Base-by-base conservation (phyloP, 2,329 filamentous ascomycete genomes). In the Hypoxylon sp. region DNA sequence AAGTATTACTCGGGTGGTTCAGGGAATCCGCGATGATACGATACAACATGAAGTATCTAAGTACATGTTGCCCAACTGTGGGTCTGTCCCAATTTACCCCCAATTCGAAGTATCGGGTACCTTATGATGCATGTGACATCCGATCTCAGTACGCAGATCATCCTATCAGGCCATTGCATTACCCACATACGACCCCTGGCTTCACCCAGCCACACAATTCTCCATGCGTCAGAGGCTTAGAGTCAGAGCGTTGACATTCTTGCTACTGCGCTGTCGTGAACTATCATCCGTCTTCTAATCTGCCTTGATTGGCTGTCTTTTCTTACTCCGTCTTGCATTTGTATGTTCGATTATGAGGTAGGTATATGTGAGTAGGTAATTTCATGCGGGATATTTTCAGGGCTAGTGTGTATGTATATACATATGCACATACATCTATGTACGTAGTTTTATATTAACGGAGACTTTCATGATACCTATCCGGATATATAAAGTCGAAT, bases 61-160 rank as follows among this genome's bases (percentile, higher is more conserved):
- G 9, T 57, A 62, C 60, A 11, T 43, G 25, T 21, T 11, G 2
- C 30, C 25, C 2, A 41, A 19, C 28, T 11, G 23, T 21, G 10
- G 48, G 45, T 61, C 32, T 32, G 23, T 38, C 10, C 19, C 32
- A 49, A 13, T 23, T 48, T 21, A 38, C 19, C 5, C 43, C 30
- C 13, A 19, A 41, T 30, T 17, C 11, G n/a, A 56, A 55, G 62
- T 68, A 68, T 14, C 23, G 3, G 10, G 3, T 61, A 68, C 57
- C 21, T 46, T n/a, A 36, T 19, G 10, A 51, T 34, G 46, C 41
- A 57, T 60, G 53, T 58, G 50, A 60, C 53, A 65, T 63, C 38
- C 45, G 62, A 68, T 68, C 58, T 68, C 45, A 65, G 66, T 48
- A 63, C 46, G 55, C 25, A 55, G 65, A 65, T 64, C 64, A 60